Evolutionary conservation across 2,329 filamentous ascomycete species (phyloP).

Genomic region (Trichoderma atrobrunneum): DNA sequence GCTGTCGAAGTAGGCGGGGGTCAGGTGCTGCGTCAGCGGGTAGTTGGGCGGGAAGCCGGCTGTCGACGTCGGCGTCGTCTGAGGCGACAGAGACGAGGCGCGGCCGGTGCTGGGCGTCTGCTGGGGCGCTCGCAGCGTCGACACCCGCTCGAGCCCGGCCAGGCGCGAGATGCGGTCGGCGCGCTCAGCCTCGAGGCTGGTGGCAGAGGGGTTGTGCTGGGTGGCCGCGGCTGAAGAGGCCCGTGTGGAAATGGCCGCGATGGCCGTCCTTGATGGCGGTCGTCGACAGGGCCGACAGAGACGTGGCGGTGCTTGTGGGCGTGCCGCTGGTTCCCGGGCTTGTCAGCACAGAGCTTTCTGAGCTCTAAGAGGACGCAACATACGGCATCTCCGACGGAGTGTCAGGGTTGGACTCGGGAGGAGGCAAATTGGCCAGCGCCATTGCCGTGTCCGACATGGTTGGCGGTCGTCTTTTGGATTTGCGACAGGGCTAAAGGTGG

Average conservation of each 20-base stretch:
- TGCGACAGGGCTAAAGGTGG: not conserved
- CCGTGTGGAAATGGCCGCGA: constrained; percentile 67
- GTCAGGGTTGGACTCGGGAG: constrained; percentile 75
- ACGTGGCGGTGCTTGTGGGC: constrained; percentile 88
- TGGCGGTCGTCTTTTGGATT: not conserved
- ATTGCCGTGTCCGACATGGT: constrained; percentile 27
- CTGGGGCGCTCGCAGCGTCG: constrained; percentile 59
- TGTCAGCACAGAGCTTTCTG: constrained; percentile 4
- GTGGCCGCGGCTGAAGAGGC: constrained; percentile 53
- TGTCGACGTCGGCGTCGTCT: constrained; percentile 51
- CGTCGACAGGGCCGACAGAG: constrained; percentile 85
- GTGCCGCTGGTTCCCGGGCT: constrained; percentile 64
- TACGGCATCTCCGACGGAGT: constrained; percentile 90
- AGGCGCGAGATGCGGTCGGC: constrained; percentile 94
- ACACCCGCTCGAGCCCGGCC: constrained; percentile 84
- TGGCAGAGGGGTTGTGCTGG: constrained; percentile 59
- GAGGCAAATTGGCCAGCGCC: constrained; percentile 80
- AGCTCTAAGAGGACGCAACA: constrained; percentile 35
- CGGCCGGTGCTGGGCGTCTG: constrained; percentile 30
- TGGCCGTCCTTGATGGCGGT: constrained; percentile 97
- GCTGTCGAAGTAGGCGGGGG: constrained; percentile 76
- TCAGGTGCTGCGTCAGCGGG: constrained; percentile 41
- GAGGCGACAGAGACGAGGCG: constrained; percentile 44
- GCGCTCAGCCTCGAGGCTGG: constrained; percentile 83
- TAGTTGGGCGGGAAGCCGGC: constrained; percentile 43